phyloP scores from a whole-genome alignment of 2,329 filamentous ascomycete species.

The Nigrospora sphaerica region DNA sequence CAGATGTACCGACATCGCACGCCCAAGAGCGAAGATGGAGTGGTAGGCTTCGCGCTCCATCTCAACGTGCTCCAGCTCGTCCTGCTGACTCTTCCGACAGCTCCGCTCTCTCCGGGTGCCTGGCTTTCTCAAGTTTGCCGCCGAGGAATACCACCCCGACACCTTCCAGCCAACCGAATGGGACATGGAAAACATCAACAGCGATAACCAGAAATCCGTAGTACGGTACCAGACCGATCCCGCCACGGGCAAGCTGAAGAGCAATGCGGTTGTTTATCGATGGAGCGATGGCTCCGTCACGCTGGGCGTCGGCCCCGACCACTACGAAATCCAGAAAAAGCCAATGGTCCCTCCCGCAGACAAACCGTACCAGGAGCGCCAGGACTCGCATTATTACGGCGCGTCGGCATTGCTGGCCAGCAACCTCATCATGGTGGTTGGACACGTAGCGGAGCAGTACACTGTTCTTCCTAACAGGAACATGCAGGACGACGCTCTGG shows the following conservation, averaged over 20 bases:
- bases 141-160: constrained; percentile 58
- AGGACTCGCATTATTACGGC: constrained; percentile 71
- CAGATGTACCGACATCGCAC: constrained; percentile 62
- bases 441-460: constrained; percentile 69
- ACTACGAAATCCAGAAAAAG: constrained; percentile 70
- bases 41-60: constrained; percentile 38
- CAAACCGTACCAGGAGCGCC: constrained; percentile 56
- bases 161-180: constrained; percentile 55
- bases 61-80: constrained; percentile 10
- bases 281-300: constrained; percentile 79
- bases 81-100: constrained; percentile 27
- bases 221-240: constrained; percentile 64
- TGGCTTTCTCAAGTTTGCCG: constrained; percentile 63
- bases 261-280: constrained; percentile 66
- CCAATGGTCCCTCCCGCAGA: constrained; percentile 54
- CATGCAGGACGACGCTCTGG: constrained; percentile 64
- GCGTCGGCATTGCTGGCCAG: constrained; percentile 63
- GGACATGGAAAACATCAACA: constrained; percentile 44
- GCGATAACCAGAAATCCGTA: constrained; percentile 55
- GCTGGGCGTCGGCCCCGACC: constrained; percentile 65
- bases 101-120: constrained; percentile 66
- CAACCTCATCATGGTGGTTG: constrained; percentile 63
- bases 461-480: constrained; percentile 60
- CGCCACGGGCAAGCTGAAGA: constrained; percentile 59
- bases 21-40: constrained; percentile 64